Base-by-base conservation (phyloP, 202 grass and related monocot genomes). In the Panicum virgatum region DNA sequence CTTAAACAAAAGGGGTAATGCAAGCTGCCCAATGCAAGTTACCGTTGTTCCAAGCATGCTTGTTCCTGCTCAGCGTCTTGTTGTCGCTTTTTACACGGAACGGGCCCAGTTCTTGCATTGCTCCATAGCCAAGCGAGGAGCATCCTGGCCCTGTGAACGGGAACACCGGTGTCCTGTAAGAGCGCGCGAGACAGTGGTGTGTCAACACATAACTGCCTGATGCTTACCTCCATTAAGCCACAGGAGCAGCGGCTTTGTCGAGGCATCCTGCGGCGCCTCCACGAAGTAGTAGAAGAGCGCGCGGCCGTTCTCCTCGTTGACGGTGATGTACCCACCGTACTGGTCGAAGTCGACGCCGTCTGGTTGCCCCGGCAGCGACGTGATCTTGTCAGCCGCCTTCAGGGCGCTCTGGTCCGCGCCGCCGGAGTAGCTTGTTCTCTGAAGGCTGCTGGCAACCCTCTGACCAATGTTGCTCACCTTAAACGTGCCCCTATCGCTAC, bases 281-380 rank as follows among this genome's bases (percentile, higher is more conserved):
- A 64, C 92, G 23, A 91, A 81, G 80, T 91, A 91, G 84, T 94
- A 94, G 79, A 94, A 94, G 16, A 94, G 66, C 0, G 91, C 80
- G 3, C 89, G 82, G 53, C 86, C 88, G 1, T 91, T 89, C 25
- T 19, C 11, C 47, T 73, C 30, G 56, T 89, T 76, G 11, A 94
- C 86, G 29, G 88, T 86, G 8, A 91, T 86, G 27, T 91, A 84
- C 6, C 88, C 91, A 11, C 48, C 9, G 46, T 94, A 94, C 76
- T 94, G 85, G 27, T 54, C 14, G 72, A 94, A 91, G 47, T 45
- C 18, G 42, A 79, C 83, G 45, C 27, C 76, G 2, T 62, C 7
- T 0, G 91, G 82, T 36, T 94, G 91, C 6, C 91, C 86, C 0
- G 84, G 91, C 70, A 91, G 53, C 7, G 65, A 58, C 0, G 30